phyloP scores from a whole-genome alignment of 1,284 basidiomycete species.

The Cryptococcus deneoformans region DNA sequence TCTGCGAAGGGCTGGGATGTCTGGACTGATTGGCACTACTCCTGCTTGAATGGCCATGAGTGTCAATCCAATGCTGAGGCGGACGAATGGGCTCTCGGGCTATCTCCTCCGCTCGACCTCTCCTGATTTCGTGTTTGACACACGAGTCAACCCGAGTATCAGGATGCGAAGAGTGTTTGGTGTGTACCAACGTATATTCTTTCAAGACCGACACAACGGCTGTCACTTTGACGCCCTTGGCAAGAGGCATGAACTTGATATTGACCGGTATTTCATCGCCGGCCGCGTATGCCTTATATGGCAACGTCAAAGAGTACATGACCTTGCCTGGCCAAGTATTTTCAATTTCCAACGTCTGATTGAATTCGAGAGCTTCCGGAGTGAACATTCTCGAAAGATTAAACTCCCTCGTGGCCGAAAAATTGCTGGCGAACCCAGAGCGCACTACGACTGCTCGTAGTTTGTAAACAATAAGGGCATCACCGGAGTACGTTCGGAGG shows the following conservation, averaged over 20 bases:
- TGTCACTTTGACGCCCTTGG: constrained; percentile 75
- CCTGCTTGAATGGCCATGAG: not conserved
- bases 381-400: constrained; percentile 69
- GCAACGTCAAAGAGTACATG: constrained; percentile 72
- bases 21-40: constrained; percentile 1
- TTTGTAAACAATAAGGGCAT: constrained; percentile 74
- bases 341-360: constrained; percentile 86
- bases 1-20: constrained; percentile 10
- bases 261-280: constrained; percentile 77
- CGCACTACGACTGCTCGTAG: constrained; percentile 77
- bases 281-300: constrained; percentile 71
- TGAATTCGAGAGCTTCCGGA: constrained; percentile 84
- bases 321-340: constrained; percentile 96
- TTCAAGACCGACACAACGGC: constrained; percentile 67
- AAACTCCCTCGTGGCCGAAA: constrained; percentile 62
- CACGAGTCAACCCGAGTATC: constrained; percentile 63
- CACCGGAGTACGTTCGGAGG: constrained; percentile 58
- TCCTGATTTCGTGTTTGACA: constrained; percentile 66
- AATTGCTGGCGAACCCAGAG: constrained; percentile 69
- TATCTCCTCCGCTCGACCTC: constrained; percentile 55
- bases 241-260: constrained; percentile 80
- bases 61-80: constrained; percentile 21
- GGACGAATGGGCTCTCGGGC: constrained; percentile 27
- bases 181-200: constrained; percentile 66
- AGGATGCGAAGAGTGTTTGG: constrained; percentile 61